A percentile compares a stretch with the other conserved stretches of the same genome.
Conservation (phyloP, 2,329 filamentous ascomycete species). For the Colletotrichum paranaense region DNA sequence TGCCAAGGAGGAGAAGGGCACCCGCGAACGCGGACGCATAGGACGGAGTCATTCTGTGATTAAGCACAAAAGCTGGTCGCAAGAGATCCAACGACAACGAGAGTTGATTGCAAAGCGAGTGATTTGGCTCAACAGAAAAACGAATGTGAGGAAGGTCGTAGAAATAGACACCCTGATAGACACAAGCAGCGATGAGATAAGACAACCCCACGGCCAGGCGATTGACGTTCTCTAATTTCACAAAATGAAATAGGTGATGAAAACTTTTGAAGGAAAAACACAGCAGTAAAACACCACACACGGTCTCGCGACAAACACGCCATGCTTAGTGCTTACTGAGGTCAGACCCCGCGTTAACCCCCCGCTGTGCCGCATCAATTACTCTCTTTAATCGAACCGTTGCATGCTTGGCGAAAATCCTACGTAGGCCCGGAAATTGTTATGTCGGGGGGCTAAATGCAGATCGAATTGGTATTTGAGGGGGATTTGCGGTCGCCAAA, state of each 20-base stretch:
- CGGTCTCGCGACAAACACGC: background rate
- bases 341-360: background rate
- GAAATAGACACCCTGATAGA: too few relatives aligned
- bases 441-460: background rate
- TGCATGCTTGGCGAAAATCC: constrained; percentile 7
- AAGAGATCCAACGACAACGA: background rate
- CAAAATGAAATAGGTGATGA: too few relatives aligned
- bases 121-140: too few relatives aligned
- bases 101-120: too few relatives aligned
- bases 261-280: background rate
- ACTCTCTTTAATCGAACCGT: background rate
- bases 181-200: too few relatives aligned
- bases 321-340: background rate
- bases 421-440: background rate
- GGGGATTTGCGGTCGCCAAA: background rate
- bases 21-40: background rate
- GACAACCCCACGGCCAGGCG: too few relatives aligned
- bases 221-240: too few relatives aligned
- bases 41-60: background rate
- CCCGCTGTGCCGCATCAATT: constrained; percentile 9
- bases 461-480: too few relatives aligned
- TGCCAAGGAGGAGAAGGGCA: constrained; percentile 1
- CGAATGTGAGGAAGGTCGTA: too few relatives aligned
- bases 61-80: background rate
- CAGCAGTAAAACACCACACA: background rate